Evolutionary conservation across 768 basidiomycete species (phyloP).

Genomic region (Russula earlei): DNA sequence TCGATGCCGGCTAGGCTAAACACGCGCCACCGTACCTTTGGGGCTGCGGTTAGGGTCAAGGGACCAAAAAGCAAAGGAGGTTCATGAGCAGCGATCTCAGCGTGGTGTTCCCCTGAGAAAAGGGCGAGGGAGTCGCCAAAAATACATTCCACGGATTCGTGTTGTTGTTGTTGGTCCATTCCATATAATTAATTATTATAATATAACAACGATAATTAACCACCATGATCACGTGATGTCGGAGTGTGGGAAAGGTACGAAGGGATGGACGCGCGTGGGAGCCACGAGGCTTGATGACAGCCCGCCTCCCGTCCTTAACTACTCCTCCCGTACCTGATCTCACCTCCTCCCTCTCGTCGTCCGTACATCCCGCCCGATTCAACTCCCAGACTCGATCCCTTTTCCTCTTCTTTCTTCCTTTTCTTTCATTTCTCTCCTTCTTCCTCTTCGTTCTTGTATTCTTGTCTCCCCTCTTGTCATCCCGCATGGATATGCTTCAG

Average conservation of each 20-base stretch:
- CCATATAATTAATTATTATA: no score
- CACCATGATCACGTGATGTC: neutral
- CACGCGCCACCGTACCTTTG: neutral
- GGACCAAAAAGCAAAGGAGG: neutral
- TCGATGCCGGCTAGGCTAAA: neutral
- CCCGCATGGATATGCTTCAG: slow-evolving; percentile 12
- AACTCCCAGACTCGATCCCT: neutral
- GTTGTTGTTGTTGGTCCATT: neutral
- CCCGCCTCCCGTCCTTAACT: neutral
- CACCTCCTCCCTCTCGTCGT: neutral
- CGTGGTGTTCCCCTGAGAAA: neutral
- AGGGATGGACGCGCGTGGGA: slow-evolving; percentile 5
- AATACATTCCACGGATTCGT: neutral
- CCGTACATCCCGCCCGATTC: no score
- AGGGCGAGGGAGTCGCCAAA: neutral
- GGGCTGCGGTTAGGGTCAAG: neutral
- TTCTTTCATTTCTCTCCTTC: neutral
- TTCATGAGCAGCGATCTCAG: neutral
- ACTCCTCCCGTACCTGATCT: neutral
- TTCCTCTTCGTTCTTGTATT: neutral
- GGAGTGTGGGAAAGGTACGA: slow-evolving; percentile 7
- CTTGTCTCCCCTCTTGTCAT: neutral
- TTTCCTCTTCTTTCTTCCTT: neutral
- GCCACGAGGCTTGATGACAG: slow-evolving; percentile 5
- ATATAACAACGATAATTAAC: no score